These are phyloP conservation scores for Mycena vitilis DNA, from an alignment of 768 basidiomycete species.

Conservation along the genomic window DNA sequence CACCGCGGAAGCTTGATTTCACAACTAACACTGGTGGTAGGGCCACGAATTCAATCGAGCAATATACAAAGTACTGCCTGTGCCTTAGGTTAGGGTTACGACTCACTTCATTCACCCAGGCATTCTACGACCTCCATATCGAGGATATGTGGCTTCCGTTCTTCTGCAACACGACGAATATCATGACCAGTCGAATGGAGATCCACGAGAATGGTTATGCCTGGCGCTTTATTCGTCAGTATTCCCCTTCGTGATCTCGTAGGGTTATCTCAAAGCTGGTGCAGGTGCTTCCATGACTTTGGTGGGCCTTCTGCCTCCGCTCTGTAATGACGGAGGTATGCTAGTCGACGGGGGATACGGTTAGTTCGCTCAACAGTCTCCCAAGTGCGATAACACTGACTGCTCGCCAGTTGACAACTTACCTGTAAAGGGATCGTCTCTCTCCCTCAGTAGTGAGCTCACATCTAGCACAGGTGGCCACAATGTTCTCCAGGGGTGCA, in stretches of 20 bases:
- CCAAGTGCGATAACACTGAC: conserved; percentile 27
- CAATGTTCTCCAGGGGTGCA: conserved; percentile 94
- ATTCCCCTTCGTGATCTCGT: background rate
- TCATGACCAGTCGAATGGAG: conserved; percentile 96
- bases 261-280: conserved; percentile 22
- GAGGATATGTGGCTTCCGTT: conserved; percentile 99
- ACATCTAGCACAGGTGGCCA: conserved; percentile 71
- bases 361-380: conserved; percentile 44
- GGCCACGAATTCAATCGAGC: conserved; percentile 95
- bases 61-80: conserved; percentile 80
- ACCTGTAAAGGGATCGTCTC: conserved; percentile 63
- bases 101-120: conserved; percentile 51
- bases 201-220: conserved; percentile 99
- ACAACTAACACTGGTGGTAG: conserved; percentile 50
- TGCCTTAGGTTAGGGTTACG: background rate
- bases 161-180: conserved; percentile 98
- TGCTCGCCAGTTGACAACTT: conserved; percentile 80
- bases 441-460: background rate
- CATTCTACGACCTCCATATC: conserved; percentile 94
- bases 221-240: conserved; percentile 90
- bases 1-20: background rate
- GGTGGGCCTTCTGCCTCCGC: conserved; percentile 92
- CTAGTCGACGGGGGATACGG: conserved; percentile 92
- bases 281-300: conserved; percentile 96
- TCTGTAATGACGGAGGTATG: conserved; percentile 94